phyloP scores from a whole-genome alignment of 306 rosid species.

The Astragalus glycyphyllos region DNA sequence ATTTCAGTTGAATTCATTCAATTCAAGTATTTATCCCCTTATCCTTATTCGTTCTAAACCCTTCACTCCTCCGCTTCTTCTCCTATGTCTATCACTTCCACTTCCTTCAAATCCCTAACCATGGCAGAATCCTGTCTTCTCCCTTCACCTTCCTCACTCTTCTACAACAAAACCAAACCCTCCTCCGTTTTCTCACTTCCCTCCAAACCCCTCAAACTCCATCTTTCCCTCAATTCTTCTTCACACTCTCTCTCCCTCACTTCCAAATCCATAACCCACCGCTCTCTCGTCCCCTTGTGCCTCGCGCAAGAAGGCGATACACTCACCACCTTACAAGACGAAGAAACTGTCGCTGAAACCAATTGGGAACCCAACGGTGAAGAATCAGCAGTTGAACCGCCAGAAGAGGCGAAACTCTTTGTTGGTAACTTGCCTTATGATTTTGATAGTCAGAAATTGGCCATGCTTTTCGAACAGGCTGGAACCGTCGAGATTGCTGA shows the following conservation, averaged over 20 bases:
- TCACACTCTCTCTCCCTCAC: constrained; percentile 47
- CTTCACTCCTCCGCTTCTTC: constrained; percentile 21
- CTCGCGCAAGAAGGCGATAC: constrained; percentile 73
- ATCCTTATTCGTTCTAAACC: constrained; percentile 6
- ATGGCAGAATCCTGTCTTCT: constrained; percentile 59
- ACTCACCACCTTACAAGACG: constrained; percentile 46
- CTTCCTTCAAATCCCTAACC: constrained; percentile 56
- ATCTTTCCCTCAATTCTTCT: constrained; percentile 46
- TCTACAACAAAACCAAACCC: constrained; percentile 49
- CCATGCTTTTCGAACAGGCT: constrained; percentile 76
- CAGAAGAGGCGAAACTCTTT: constrained; percentile 88
- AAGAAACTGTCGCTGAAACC: constrained; percentile 11
- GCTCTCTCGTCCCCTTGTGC: constrained; percentile 47
- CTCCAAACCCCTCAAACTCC: constrained; percentile 63
- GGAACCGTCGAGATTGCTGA: constrained; percentile 93
- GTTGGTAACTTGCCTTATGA: constrained; percentile 94
- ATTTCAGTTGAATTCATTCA: neutral
- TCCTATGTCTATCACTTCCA: constrained; percentile 63
- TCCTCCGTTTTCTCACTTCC: constrained; percentile 49
- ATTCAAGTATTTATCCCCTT: constrained; percentile 1
- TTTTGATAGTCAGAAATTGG: constrained; percentile 74
- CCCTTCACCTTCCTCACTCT: constrained; percentile 56
- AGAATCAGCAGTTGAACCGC: constrained; percentile 50
- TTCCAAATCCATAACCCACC: constrained; percentile 41
- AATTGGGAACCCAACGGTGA: constrained; percentile 56